Evolutionary conservation across 768 basidiomycete genomes (phyloP), one percentile per base, ranked within the genome.

Genomic region (Lactarius akahatsu): DNA sequence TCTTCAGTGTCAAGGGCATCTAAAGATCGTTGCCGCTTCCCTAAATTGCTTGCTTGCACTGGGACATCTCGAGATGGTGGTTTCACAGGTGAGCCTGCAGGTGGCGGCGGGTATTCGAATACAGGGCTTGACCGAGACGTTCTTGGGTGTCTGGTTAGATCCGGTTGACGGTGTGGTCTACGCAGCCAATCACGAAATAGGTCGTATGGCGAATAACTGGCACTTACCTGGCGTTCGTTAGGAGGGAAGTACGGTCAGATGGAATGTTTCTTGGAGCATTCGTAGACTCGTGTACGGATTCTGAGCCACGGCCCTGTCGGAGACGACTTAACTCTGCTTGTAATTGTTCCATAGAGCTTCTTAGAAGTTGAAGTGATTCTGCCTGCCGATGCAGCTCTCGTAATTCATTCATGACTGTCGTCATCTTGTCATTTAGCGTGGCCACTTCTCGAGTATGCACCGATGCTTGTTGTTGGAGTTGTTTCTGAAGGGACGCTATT

Each of bases 11-110:
- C 77, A 69, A 80, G 83, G 13, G 79, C 77, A 10, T 78, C 75
- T 2, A 83, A 78, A 68, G 85, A 85, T 67, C 89, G 80, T 59
- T 80, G 82, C 40, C 87, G 84, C 73, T 91, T 91, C n/a, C 90
- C 89, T 20, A 91, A 79, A 36, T 80, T 77, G 26, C 77, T 81
- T 15, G 50, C 20, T 52, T 80, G 78, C 4, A 82, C 75, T 65
- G 80, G 73, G 13, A 79, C 81, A 50, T 82, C 73, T 20, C 72
- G 70, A 20, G 55, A 65, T 30, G 66, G 65, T 32, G 68, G 68
- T 28, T 69, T 72, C 45, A 13, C 26, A 26, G 69, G 69, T 3
- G 68, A 70, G 26, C 61, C 57, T 20, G 70, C 64, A 28, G 68
- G 70, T n/a, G 68, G 68, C 11, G 64, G 59, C 13, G 70, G 70